These are phyloP conservation scores for Coemansia sp. DNA, from an alignment of 192 early-diverging fungal species.

Conservation along the genomic window DNA sequence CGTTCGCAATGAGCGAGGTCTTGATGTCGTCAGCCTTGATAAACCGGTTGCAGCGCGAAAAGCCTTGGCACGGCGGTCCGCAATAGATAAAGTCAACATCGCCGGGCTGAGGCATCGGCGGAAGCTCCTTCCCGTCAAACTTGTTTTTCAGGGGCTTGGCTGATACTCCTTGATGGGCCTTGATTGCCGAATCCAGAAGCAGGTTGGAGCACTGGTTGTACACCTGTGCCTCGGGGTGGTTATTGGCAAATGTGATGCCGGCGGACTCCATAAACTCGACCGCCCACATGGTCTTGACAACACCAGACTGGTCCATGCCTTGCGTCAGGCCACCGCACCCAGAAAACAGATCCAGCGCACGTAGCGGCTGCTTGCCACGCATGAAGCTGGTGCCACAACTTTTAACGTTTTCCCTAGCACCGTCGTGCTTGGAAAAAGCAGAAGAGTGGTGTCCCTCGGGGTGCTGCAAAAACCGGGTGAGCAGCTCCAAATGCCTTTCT, in stretches of 20 bases:
- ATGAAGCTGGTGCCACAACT: slow-evolving; percentile 18
- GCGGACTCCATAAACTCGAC: slow-evolving; percentile 65
- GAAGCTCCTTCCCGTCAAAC: slow-evolving; percentile 36
- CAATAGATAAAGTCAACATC: slow-evolving; percentile 73
- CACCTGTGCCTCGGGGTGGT: slow-evolving; percentile 61
- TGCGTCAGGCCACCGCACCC: slow-evolving; percentile 70
- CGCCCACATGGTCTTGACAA: slow-evolving; percentile 63
- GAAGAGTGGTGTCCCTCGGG: not conserved
- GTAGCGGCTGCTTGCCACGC: slow-evolving; percentile 41
- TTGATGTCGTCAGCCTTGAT: slow-evolving; percentile 66
- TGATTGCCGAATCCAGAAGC: slow-evolving; percentile 65
- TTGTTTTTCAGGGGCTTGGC: slow-evolving; percentile 40
- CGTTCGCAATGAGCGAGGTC: slow-evolving; percentile 63
- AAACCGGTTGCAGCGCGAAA: slow-evolving; percentile 62
- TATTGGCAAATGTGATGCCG: slow-evolving; percentile 60
- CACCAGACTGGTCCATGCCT: slow-evolving; percentile 60
- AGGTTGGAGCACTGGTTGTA: slow-evolving; percentile 66
- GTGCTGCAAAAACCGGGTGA: slow-evolving; percentile 15
- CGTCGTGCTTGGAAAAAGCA: not conserved
- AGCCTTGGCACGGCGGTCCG: slow-evolving; percentile 75
- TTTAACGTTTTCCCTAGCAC: not conserved
- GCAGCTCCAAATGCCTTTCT: slow-evolving; percentile 6
- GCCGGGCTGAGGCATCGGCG: slow-evolving; percentile 62
- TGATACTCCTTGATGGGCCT: slow-evolving; percentile 40
- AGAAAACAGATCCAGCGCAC: slow-evolving; percentile 67